Evolutionary conservation across 306 rosid species (phyloP).

Genomic region (Corylus avellana): DNA sequence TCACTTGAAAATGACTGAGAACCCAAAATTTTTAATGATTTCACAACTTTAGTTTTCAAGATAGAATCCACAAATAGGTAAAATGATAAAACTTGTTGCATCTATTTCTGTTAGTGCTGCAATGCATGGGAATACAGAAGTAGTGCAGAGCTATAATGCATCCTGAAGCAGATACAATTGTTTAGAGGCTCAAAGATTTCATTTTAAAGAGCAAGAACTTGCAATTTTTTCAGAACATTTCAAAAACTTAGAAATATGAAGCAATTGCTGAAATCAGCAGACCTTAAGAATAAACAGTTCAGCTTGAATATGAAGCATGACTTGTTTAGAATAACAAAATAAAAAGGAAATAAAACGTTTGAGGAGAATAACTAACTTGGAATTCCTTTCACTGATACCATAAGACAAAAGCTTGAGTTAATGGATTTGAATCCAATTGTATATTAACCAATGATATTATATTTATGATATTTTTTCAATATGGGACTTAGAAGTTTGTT

Average conservation of each 20-base stretch:
- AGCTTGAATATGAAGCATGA: no score
- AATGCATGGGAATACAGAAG: background rate
- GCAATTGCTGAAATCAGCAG: background rate
- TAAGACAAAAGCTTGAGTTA: no score
- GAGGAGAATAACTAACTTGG: no score
- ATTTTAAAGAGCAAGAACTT: background rate
- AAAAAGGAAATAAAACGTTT: no score
- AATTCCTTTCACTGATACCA: no score
- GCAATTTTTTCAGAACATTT: background rate
- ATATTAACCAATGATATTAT: no score
- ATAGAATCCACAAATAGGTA: background rate
- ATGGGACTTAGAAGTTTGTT: no score
- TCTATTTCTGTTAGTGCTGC: background rate
- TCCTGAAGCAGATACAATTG: background rate
- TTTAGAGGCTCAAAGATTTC: background rate
- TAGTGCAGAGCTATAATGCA: background rate
- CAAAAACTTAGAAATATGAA: background rate
- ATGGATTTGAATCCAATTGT: no score
- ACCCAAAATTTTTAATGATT: background rate
- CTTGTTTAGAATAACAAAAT: background rate
- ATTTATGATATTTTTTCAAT: no score
- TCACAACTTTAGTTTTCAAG: background rate
- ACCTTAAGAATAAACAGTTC: no score
- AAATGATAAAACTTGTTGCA: background rate
- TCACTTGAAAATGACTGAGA: constrained; percentile 16